A percentile compares a stretch with the other conserved stretches of the same genome.
phyloP scores from a whole-genome alignment of 192 early-diverging fungal species.

The Spizellomyces sp. region DNA sequence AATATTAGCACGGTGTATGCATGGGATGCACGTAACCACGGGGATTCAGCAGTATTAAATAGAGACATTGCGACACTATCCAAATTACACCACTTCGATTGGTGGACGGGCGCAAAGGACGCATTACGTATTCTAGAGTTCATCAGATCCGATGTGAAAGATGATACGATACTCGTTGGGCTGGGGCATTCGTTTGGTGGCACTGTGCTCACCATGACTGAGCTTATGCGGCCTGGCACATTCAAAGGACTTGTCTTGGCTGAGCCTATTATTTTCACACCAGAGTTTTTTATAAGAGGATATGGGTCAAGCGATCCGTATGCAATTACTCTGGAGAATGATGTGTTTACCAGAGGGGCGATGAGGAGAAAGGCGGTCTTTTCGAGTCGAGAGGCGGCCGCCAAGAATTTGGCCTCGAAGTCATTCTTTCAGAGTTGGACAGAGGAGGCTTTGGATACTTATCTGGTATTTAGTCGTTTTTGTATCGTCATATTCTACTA shows the following conservation, averaged over 20 bases:
- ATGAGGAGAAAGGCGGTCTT: constrained; percentile 16
- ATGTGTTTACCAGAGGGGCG: background rate
- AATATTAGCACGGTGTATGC: constrained; percentile 42
- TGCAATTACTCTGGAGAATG: background rate
- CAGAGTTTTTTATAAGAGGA: background rate
- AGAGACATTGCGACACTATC: constrained; percentile 36
- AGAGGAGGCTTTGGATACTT: background rate
- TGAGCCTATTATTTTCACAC: constrained; percentile 29
- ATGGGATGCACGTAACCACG: constrained; percentile 60
- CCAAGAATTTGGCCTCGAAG: constrained; percentile 5
- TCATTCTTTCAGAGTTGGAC: constrained; percentile 35
- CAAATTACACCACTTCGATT: constrained; percentile 41
- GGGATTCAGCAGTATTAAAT: constrained; percentile 58
- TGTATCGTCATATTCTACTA: background rate
- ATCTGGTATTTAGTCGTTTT: background rate
- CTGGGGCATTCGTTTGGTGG: constrained; percentile 63
- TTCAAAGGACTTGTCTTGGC: constrained; percentile 12
- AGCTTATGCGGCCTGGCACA: constrained; percentile 30
- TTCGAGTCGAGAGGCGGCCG: constrained; percentile 8
- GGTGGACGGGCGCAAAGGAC: constrained; percentile 56
- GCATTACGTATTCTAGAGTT: constrained; percentile 47
- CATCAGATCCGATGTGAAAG: constrained; percentile 23
- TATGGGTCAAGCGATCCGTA: background rate
- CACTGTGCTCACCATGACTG: constrained; percentile 27
- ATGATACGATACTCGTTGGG: constrained; percentile 42